Base-by-base conservation (phyloP, 2,329 filamentous ascomycete genomes). In the Scytalidium lignicola region DNA sequence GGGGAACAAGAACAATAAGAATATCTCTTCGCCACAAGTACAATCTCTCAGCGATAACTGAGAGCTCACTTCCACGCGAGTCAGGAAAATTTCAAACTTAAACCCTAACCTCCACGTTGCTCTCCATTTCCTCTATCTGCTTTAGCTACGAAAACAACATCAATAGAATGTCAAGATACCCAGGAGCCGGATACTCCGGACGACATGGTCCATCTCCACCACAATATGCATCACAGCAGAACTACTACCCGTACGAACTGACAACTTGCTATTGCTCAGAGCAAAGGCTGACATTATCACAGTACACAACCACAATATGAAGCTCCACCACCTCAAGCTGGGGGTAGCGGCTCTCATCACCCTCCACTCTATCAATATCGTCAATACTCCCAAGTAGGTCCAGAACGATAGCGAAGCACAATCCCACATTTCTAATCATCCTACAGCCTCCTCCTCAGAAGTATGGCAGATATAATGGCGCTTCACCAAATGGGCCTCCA, bases 131-230 rank as follows among this genome's bases (percentile, higher is more conserved):
- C n/a, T n/a, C n/a, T n/a, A n/a, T n/a, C n/a, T n/a, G n/a, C n/a
- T n/a, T n/a, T n/a, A n/a, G n/a, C n/a, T n/a, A n/a, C n/a, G n/a
- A n/a, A n/a, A n/a, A n/a, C n/a, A n/a, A n/a, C n/a, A n/a, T n/a
- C n/a, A n/a, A n/a, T n/a, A n/a, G n/a, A n/a, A 86, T 85, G 82
- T 83, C 82, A 57, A 81, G 79, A 62, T 85, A 83, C 64, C 79
- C 79, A 56, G 74, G 75, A 51, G 65, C 72, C 51, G 69, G 70
- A 43, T 82, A 83, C 61, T 70, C 73, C 51, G 70, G 70, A 63
- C 69, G 70, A 63, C 74, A 70, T 52, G 63, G 50, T 43, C 63
- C 58, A 46, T 66, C 66, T 48, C 72, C 77, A 56, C 72, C 74
- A 62, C 75, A 75, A 54, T 64, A 65, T 56, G 55, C 58, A 43